Base-by-base conservation (phyloP, 768 basidiomycete species). In the Leccinum rimulosum region DNA sequence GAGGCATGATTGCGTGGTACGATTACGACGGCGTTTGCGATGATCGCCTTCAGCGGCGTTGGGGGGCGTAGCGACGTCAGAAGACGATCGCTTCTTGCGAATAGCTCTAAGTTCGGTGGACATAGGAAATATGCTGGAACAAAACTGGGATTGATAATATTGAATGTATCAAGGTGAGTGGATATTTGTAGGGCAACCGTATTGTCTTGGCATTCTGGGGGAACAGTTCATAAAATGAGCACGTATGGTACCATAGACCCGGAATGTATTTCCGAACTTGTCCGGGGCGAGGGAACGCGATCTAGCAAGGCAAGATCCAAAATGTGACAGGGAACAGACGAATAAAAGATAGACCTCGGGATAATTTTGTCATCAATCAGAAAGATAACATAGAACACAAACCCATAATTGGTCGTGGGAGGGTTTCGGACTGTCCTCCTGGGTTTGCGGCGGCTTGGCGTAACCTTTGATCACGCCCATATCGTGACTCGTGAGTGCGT, bases 1-100 rank as follows among this genome's bases (percentile, higher is more conserved):
- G 30, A 88, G 74, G 64, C 87, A 89, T 60, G 86, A 88, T 62
- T 87, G 86, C 3, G 86, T 89, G 6, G 86, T 87, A 54, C 87
- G 82, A 68, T 89, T 89, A 49, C 87, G 84, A 62, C 85, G 82
- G 72, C 81, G 77, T 64, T 82, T 84, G 30, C 84, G 79, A 60
- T 86, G 83, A 67, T 84, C 84, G 54, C 77, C 79, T 38, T 80
- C 81, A 19, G 79, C 59, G 59, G 72, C 68, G 10, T 69, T 66
- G 22, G 71, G 62, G 55, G 74, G 64, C 12, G 56, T 61, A 28
- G 38, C 33, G 11, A 35, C 35, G 12, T 71, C 67, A 49, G 70
- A 40, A 36, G 63, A 60, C 57, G 67, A 30, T n/a, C 74, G 65
- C 65, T 71, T 75, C 57, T 75, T 75, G 55, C 67, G 68, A 57